Conservation (phyloP, 176 grass and related monocot genomes). For the Cenchrus purpureus region DNA sequence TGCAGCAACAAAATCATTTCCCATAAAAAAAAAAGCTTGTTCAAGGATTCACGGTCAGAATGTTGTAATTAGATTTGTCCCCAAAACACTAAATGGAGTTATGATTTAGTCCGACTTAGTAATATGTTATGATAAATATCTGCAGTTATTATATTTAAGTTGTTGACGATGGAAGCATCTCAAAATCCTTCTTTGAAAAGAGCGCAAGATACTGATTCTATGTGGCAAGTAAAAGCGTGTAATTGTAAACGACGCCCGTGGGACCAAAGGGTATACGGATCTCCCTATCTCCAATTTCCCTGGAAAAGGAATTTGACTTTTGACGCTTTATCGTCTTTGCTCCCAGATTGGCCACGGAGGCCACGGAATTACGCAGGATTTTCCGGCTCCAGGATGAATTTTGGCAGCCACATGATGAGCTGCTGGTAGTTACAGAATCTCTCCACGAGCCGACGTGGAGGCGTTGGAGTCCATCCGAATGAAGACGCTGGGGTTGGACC, state of each 20-base stretch:
- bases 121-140: background rate
- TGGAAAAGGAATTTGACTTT: slow-evolving; percentile 51
- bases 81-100: background rate
- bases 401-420: slow-evolving; percentile 11
- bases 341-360: slow-evolving; percentile 31
- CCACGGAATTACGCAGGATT: slow-evolving; percentile 27
- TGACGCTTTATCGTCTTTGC: slow-evolving; percentile 32
- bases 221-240: background rate
- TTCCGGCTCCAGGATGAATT: slow-evolving; percentile 8
- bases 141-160: background rate
- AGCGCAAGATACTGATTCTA: background rate
- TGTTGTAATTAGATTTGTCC: background rate
- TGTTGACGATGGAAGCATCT: background rate
- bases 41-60: background rate
- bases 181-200: background rate
- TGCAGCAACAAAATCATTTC: background rate
- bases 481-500: slow-evolving; percentile 31
- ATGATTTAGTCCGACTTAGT: background rate
- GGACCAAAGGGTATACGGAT: slow-evolving; percentile 29
- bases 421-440: background rate
- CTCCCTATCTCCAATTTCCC: slow-evolving; percentile 31
- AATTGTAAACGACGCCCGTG: background rate
- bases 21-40: background rate
- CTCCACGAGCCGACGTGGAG: slow-evolving; percentile 36
- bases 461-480: slow-evolving; percentile 9